Conservation (phyloP, 768 basidiomycete genomes). For the Ramaria rubella region DNA sequence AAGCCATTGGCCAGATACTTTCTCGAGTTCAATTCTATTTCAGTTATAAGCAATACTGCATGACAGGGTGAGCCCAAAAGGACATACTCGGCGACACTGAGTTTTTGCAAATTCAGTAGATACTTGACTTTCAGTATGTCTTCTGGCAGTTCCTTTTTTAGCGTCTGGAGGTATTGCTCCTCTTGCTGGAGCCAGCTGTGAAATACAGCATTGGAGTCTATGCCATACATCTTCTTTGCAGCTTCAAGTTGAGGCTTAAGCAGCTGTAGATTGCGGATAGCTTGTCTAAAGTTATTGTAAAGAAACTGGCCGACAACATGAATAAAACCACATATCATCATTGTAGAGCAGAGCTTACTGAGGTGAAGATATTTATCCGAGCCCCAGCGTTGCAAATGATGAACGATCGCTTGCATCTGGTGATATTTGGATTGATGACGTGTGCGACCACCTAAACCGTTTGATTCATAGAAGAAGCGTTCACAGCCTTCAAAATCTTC, state of each 20-base stretch:
- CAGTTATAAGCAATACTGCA: not conserved
- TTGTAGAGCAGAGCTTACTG: constrained; percentile 16
- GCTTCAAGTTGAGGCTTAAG: not conserved
- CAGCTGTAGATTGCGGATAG: not conserved
- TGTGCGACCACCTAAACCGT: constrained; percentile 18
- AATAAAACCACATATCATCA: constrained; percentile 4
- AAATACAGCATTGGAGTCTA: not conserved
- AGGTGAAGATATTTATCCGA: constrained; percentile 18
- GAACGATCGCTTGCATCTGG: constrained; percentile 22
- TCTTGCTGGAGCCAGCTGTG: not conserved
- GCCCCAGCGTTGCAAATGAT: constrained; percentile 17
- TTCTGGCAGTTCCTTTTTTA: not conserved
- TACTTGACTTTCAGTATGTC: not conserved
- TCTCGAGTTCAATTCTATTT: not conserved
- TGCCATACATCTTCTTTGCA: not conserved
- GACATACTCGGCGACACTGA: not conserved
- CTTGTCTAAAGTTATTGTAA: not conserved
- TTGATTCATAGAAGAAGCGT: constrained; percentile 23
- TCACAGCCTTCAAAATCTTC: constrained; percentile 15
- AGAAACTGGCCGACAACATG: not conserved
- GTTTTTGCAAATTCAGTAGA: not conserved
- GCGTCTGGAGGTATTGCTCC: not conserved
- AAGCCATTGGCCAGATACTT: not conserved
- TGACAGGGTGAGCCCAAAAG: not conserved
- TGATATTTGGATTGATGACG: constrained; percentile 21